phyloP scores from a whole-genome alignment of 495 filamentous ascomycete species.

The Neurospora hispaniola region DNA sequence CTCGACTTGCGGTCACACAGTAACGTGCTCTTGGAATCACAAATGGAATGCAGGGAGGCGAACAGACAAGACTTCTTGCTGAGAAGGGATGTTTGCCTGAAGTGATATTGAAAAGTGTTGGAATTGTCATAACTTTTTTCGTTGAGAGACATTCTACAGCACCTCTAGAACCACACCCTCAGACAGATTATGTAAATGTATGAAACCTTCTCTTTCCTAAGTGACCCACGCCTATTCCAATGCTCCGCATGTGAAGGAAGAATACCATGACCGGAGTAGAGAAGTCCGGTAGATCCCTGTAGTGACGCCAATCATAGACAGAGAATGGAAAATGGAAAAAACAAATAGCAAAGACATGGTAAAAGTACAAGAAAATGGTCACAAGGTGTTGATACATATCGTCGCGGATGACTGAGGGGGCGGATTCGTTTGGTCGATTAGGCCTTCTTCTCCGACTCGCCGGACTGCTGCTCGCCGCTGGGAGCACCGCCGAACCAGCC shows the following conservation, averaged over 20 bases:
- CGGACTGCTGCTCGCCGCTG: constrained; percentile 1
- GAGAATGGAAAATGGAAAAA: constrained; percentile 1
- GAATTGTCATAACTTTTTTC: background rate
- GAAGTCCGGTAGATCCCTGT: background rate
- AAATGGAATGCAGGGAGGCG: background rate
- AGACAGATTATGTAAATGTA: constrained; percentile 7
- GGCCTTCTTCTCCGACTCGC: constrained; percentile 6
- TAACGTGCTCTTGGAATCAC: background rate
- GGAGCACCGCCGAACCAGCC: constrained; percentile 31
- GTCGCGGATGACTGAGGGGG: background rate
- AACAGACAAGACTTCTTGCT: background rate
- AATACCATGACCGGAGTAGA: constrained; percentile 3
- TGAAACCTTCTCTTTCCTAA: constrained; percentile 3
- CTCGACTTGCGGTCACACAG: background rate
- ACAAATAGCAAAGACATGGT: background rate
- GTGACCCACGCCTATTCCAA: constrained; percentile 6
- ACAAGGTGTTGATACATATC: constrained; percentile 9
- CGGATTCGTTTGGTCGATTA: background rate
- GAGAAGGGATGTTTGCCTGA: background rate
- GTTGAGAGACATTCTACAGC: constrained; percentile 6
- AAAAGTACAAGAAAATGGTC: constrained; percentile 2
- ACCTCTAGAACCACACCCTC: background rate
- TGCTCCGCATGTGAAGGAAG: constrained; percentile 8
- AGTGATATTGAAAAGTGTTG: background rate
- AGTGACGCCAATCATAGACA: background rate